Evolutionary conservation across 148 eudicot genomes (phyloP), one percentile per base, ranked within the genome.

Genomic region (Pouteria glomerata): DNA sequence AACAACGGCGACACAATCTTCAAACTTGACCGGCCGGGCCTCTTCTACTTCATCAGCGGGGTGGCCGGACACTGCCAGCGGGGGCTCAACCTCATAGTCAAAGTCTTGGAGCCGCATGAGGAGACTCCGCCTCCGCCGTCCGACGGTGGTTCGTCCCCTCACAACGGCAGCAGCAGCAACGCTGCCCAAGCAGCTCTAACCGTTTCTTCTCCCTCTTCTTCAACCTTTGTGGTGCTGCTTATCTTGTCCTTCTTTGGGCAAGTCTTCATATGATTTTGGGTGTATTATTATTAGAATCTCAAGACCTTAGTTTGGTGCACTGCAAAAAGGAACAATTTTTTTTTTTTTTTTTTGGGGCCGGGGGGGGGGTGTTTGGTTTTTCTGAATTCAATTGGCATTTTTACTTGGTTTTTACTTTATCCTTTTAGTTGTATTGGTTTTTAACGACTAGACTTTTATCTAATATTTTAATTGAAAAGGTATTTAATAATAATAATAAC

Each of bases 1-100:
- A 88, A 88, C 85, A 80, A 77, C 0, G 93, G 93, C 31, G 45
- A 86, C 58, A 84, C 85, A 1, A 3, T 30, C 14, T 71, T 76
- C 53, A 29, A 42, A 4, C 18, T 88, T 6, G 83, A 84, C 62
- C 56, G 84, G 1, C 77, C 88, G 0, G 90, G 93, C 1, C 35
- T 84, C 19, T 86, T 80, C 81, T 88, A 80, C 74, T 88, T 84
- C 84, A 81, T 88, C 11, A 88, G 93, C 52, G 93, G 93, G 14
- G 86, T 86, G 2, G 56, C 85, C 6, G 93, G 88, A 23, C 93
- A 88, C 31, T 88, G 93, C 23, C 64, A 75, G 55, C 63, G 77
- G 41, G 93, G 90, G 2, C 78, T 80, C 57, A 88, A 82, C 82
- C 86, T 88, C 90, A 72, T 86, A 19, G 63, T 88, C 69, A 86